These are phyloP conservation scores for Vanilla planifolia DNA, from an alignment of 106 monocot genomes.

Conservation along the genomic window DNA sequence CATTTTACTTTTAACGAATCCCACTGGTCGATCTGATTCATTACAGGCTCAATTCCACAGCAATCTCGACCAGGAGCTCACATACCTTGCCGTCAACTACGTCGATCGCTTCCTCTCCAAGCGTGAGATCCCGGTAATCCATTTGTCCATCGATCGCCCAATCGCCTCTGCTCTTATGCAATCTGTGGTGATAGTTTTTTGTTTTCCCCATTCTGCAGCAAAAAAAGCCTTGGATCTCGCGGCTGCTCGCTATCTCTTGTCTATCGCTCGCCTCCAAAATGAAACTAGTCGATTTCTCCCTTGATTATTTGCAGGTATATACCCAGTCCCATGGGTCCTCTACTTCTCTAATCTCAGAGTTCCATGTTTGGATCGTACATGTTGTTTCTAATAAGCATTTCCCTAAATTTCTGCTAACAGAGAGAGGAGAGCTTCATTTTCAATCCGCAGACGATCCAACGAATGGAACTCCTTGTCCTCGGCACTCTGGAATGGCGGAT, in stretches of 20 bases:
- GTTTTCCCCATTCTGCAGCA: conserved; percentile 18
- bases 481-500: conserved; percentile 75
- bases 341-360: neutral
- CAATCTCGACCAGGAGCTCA: conserved; percentile 48
- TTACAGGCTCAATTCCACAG: conserved; percentile 43
- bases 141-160: neutral
- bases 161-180: neutral
- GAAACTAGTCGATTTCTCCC: conserved; percentile 43
- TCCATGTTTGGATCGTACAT: conserved; percentile 1
- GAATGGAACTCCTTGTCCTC: conserved; percentile 84
- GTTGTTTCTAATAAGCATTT: neutral
- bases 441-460: conserved; percentile 49
- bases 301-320: conserved; percentile 64
- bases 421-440: conserved; percentile 46
- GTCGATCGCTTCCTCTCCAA: conserved; percentile 77
- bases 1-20: neutral
- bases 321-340: neutral
- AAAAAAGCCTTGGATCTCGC: conserved; percentile 73
- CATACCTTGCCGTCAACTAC: conserved; percentile 85
- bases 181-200: too few species aligned
- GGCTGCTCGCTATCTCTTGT: conserved; percentile 68
- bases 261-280: conserved; percentile 91
- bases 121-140: conserved; percentile 43
- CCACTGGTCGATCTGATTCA: neutral
- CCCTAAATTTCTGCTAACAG: conserved; percentile 10